Base-by-base conservation (phyloP, 148 eudicot genomes). In the Pharnaceum exiguum region DNA sequence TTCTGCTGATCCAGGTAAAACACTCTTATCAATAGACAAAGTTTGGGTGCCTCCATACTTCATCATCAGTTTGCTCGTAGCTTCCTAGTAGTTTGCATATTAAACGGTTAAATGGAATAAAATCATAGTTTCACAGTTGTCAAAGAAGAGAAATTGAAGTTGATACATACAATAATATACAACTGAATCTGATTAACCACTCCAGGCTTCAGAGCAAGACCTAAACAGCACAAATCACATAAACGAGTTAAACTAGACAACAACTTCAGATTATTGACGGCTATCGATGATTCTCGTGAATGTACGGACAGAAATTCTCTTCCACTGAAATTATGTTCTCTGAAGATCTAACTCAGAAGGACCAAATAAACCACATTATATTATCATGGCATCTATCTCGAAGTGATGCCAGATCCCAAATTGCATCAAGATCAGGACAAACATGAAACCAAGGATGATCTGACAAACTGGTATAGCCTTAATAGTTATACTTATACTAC, bases 191-290 rank as follows among this genome's bases (percentile, higher is more conserved):
- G 90, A 60, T 78, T 68, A 43, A 89, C 63, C 37, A 83, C 96
- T 39, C 89, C 82, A 38, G 96, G 99, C 81, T 93, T 93, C 70
- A 89, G 54, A 57, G 91, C 95, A 65, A 93, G 75, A 62, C 99
- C 99, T 93, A 73, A 48, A 57, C 72, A 27, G 62, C 25, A 29
- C 59, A 71, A 43, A 59, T 51, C 16, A 46, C 27, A 51, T 59
- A 27, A 30, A 55, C 51, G 53, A 28, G 52, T 31, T 54, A 39
- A 22, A 44, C 18, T 8, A 32, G 30, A n/a, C n/a, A 70, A 35
- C 24, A 24, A 62, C 22, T 17, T 43, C 3, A 10, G 52, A 30
- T 35, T 16, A 38, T 10, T 11, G 9, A 1, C 0, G 7, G 16
- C 23, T 19, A 42, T 12, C 40, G 27, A 39, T 24, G 5, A 10